Conservation (phyloP, 2,329 filamentous ascomycete species). For the Colletotrichum lindemuthianum region DNA sequence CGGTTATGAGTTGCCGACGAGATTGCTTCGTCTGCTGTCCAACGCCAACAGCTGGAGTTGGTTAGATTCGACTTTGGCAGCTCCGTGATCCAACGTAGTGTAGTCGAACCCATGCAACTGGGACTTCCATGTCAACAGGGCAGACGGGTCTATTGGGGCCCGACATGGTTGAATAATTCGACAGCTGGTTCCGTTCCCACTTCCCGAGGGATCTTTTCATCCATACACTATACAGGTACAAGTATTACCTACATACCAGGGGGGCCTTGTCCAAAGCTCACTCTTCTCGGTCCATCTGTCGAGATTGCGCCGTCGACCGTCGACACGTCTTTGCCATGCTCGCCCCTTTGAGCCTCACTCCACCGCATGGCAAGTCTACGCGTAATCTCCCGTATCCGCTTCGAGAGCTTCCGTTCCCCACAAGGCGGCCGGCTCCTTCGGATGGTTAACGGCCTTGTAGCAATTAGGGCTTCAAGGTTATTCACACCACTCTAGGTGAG, state of each 20-base stretch:
- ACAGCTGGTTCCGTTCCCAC: background rate
- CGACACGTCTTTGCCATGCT: background rate
- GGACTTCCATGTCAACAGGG: too few species aligned
- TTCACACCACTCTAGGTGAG: conserved; percentile 5
- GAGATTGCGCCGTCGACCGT: background rate
- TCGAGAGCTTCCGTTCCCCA: conserved; percentile 16
- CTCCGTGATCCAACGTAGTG: background rate
- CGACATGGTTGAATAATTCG: background rate
- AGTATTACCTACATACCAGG: too few species aligned
- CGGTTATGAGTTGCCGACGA: conserved; percentile 21
- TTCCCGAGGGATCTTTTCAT: background rate
- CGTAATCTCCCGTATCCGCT: conserved; percentile 20
- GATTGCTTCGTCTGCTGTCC: conserved; percentile 8
- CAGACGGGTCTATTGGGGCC: background rate
- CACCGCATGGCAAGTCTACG: conserved; percentile 15
- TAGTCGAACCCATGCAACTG: too few species aligned
- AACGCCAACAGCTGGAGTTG: background rate
- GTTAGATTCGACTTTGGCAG: background rate
- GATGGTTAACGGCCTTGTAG: background rate
- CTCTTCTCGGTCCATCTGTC: background rate
- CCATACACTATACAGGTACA: too few species aligned
- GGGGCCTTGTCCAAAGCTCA: conserved; percentile 2
- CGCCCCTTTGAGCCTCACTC: conserved; percentile 7
- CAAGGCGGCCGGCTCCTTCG: conserved; percentile 16
- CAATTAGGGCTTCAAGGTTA: conserved; percentile 28